Evolutionary conservation across 805 yeast genomes (phyloP).

Genomic region (Barnettozyma pratensis): DNA sequence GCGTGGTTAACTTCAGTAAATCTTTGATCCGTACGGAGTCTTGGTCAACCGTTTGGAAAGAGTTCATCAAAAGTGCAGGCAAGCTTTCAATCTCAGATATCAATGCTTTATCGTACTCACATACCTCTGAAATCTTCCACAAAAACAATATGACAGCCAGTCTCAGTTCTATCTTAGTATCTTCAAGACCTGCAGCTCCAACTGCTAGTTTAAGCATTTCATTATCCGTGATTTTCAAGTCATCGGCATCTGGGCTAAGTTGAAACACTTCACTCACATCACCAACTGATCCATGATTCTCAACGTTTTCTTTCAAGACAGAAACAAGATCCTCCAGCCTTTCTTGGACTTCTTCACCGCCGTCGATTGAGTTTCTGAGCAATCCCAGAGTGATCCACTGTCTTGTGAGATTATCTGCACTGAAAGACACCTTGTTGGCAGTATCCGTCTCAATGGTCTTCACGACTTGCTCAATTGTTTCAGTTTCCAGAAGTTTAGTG

Average conservation of each 20-base stretch:
- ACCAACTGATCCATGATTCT: background rate
- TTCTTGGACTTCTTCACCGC: background rate
- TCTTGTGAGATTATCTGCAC: background rate
- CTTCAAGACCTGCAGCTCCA: background rate
- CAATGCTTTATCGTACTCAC: conserved; percentile 1
- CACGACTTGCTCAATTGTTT: conserved; percentile 1
- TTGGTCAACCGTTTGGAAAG: background rate
- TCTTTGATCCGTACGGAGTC: background rate
- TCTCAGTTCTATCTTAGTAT: background rate
- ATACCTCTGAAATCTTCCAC: conserved; percentile 4
- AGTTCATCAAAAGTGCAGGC: background rate
- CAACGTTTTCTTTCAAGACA: background rate
- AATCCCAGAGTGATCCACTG: background rate
- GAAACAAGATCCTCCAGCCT: background rate
- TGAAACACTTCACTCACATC: conserved; percentile 3
- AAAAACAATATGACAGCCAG: background rate
- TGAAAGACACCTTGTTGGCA: background rate
- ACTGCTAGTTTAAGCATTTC: background rate
- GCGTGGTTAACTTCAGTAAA: background rate
- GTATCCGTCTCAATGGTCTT: background rate
- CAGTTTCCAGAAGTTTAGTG: background rate
- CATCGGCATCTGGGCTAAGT: background rate
- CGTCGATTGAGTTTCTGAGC: background rate
- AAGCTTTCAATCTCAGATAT: background rate
- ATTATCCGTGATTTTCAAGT: background rate